A percentile compares a stretch with the other conserved stretches of the same genome.
phyloP scores from a whole-genome alignment of 176 grass and related monocot species.

The Ensete ventricosum region DNA sequence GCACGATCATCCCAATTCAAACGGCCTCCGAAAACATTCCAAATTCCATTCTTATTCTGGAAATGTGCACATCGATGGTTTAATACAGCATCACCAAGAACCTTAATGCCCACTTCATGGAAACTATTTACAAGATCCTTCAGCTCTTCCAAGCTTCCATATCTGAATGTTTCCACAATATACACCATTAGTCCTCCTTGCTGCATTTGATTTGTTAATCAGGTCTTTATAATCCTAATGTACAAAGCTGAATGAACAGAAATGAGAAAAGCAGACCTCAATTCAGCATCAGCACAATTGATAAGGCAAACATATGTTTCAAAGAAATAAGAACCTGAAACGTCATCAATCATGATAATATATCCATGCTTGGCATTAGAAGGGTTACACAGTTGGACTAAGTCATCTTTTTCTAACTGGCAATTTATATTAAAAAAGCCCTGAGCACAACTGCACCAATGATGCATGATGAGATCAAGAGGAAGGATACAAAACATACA shows the following conservation, averaged over 20 bases:
- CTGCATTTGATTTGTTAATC: background rate
- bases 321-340: background rate
- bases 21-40: constrained; percentile 93
- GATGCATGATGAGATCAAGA: background rate
- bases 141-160: constrained; percentile 79
- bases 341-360: background rate
- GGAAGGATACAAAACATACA: background rate
- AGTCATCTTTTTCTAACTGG: background rate
- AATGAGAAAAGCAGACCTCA: background rate
- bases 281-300: no score
- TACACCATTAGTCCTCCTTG: background rate
- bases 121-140: constrained; percentile 66
- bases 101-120: constrained; percentile 72
- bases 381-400: background rate
- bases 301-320: no score
- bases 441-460: background rate
- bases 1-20: constrained; percentile 87
- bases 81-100: constrained; percentile 91
- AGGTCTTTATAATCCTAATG: background rate
- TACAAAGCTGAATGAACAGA: background rate
- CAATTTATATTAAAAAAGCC: background rate
- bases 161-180: constrained; percentile 34
- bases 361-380: background rate
- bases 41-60: constrained; percentile 69
- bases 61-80: constrained; percentile 90